Base-by-base conservation (phyloP, 139 green algal species). In the Picochlorum sp. region DNA sequence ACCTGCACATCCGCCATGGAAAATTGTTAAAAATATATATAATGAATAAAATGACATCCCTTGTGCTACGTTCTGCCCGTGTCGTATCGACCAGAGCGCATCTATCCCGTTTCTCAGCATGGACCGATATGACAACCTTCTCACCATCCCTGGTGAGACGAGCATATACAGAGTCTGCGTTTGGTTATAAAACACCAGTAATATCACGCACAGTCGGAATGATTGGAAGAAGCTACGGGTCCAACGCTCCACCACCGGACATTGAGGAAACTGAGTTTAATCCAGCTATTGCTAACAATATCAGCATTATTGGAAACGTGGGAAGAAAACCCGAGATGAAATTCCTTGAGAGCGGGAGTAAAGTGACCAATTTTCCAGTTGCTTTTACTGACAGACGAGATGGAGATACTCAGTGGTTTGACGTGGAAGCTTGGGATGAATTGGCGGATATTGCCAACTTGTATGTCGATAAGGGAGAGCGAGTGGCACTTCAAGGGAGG, bases 351-450 rank as follows among this genome's bases (percentile, higher is more conserved):
- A 62, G 52, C 11, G 58, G 49, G 50, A 76, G 73, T 34, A 55
- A 67, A 41, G 62, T 76, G 49, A 26, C 65, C 24, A 67, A 56
- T 21, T 34, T 55, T 2, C 26, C 31, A 3, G 18, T 76, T 24
- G 69, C 52, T 16, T 30, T 75, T 11, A 76, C 60, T 31, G 15
- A 31, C 8, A 57, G 55, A 47, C 31, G 37, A 51, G 41, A 61
- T 6, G 65, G 50, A 13, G 69, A 72, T 13, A 66, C 44, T 30
- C 52, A 75, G 21, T 76, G 69, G 69, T 30, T 76, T 30, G 49
- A 76, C 31, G 66, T 76, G 16, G 69, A 76, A 52, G 45, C 49
- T 7, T 76, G 69, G 69, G 69, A 66, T 49, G 20, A 38, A 28
- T 56, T 76, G 30, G 69, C 69, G 3, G 66, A 76, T 24, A 47